Conservation (phyloP, 164 flowering plant genomes). For the Euptelea pleiosperma region DNA sequence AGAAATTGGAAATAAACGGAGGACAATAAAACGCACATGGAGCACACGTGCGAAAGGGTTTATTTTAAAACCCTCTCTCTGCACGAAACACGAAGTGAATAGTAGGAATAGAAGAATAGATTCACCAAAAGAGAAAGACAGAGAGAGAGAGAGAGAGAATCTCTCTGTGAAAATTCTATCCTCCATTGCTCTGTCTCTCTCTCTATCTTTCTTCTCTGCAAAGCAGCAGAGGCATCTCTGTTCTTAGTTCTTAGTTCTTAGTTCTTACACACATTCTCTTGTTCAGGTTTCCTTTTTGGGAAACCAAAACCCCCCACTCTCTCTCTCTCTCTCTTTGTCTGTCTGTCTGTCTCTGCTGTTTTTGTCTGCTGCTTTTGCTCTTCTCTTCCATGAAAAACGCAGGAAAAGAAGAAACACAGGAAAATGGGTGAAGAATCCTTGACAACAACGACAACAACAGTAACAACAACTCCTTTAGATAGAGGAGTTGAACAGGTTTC, state of each 20-base stretch:
- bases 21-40: constrained; percentile 11
- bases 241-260: constrained; percentile 13
- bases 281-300: constrained; percentile 20
- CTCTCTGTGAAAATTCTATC: background rate
- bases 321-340: constrained; percentile 12
- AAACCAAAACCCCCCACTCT: constrained; percentile 14
- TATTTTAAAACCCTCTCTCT: constrained; percentile 5
- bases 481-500: constrained; percentile 48
- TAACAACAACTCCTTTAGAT: constrained; percentile 24
- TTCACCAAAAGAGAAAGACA: constrained; percentile 2
- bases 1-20: no score
- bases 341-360: constrained; percentile 9
- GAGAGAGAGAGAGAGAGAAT: constrained; percentile 4
- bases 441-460: constrained; percentile 7
- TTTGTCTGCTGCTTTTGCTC: constrained; percentile 4
- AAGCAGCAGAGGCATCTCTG: constrained; percentile 9
- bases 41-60: constrained; percentile 26
- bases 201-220: constrained; percentile 15
- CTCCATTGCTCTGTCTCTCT: constrained; percentile 2
- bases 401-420: constrained; percentile 1
- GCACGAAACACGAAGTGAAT: constrained; percentile 22
- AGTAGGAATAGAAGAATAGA: constrained; percentile 17
- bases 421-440: constrained; percentile 35
- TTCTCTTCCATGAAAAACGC: constrained; percentile 19
- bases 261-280: constrained; percentile 28